A percentile compares a stretch with the other conserved stretches of the same genome.
Evolutionary conservation across 345 rosid genomes (phyloP).

Genomic region (Linum lewisii): DNA sequence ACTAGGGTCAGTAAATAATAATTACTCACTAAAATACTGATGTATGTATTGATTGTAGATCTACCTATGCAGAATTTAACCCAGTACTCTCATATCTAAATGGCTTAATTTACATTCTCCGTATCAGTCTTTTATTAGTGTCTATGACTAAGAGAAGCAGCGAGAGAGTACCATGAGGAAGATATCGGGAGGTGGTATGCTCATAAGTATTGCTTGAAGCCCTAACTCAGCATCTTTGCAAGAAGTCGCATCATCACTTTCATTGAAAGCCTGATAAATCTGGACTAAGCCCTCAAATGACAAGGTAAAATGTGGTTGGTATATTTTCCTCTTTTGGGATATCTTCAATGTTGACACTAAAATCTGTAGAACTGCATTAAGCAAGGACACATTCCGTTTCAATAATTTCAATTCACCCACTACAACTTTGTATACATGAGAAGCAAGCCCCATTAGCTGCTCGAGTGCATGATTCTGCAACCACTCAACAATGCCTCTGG

Average conservation of each 20-base stretch:
- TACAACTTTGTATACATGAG: constrained; percentile 50
- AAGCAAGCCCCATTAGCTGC: constrained; percentile 58
- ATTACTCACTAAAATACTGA: too few species aligned
- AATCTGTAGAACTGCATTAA: constrained; percentile 39
- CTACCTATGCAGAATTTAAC: too few species aligned
- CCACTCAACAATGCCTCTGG: constrained; percentile 53
- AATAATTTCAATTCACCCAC: constrained; percentile 33
- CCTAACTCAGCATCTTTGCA: constrained; percentile 41
- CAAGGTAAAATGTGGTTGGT: constrained; percentile 67
- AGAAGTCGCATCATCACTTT: constrained; percentile 19
- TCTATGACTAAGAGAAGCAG: constrained; percentile 3
- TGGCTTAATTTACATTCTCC: too few species aligned
- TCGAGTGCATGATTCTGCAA: constrained; percentile 65
- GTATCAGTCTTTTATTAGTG: not conserved
- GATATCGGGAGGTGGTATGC: constrained; percentile 55
- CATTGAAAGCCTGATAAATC: constrained; percentile 41
- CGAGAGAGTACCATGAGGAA: constrained; percentile 39
- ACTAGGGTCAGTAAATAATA: too few species aligned
- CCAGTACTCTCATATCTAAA: too few species aligned
- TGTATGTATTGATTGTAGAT: too few species aligned
- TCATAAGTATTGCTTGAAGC: constrained; percentile 56
- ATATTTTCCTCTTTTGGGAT: constrained; percentile 60
- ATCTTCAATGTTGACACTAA: constrained; percentile 46
- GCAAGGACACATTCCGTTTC: constrained; percentile 28
- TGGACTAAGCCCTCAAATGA: constrained; percentile 51